These are phyloP conservation scores for Stenogyne calaminthoides DNA, from an alignment of 305 asterid species.

Conservation along the genomic window DNA sequence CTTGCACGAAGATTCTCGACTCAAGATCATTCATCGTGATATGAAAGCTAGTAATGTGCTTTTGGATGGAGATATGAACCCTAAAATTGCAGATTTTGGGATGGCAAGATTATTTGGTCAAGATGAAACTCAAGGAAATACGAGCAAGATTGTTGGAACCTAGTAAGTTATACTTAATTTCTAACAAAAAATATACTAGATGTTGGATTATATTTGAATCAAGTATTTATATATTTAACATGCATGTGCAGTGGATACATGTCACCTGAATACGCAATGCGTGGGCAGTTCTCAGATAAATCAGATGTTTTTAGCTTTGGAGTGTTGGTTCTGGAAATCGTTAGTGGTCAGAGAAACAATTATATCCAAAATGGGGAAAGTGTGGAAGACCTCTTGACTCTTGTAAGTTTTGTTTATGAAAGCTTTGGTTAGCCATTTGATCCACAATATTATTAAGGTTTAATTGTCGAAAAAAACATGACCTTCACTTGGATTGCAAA, in stretches of 20 bases:
- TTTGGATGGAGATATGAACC: slow-evolving; percentile 43
- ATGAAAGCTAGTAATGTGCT: slow-evolving; percentile 49
- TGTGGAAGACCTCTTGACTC: slow-evolving; percentile 37
- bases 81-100: slow-evolving; percentile 51
- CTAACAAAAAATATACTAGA: background rate
- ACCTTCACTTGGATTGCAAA: too few species aligned
- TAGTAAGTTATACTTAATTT: slow-evolving; percentile 31
- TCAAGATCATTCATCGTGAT: slow-evolving; percentile 46
- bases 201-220: background rate
- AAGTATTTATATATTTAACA: background rate
- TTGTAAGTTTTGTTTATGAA: slow-evolving; percentile 30
- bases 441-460: background rate
- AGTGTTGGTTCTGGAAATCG: slow-evolving; percentile 42
- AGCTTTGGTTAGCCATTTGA: background rate
- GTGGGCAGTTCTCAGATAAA: slow-evolving; percentile 39
- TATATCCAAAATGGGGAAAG: slow-evolving; percentile 11
- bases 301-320: slow-evolving; percentile 50
- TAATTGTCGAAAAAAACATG: too few species aligned
- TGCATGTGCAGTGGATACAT: slow-evolving; percentile 43
- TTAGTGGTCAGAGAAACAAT: slow-evolving; percentile 34
- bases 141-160: slow-evolving; percentile 44
- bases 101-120: slow-evolving; percentile 43
- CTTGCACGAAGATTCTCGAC: slow-evolving; percentile 51
- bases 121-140: slow-evolving; percentile 41
- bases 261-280: slow-evolving; percentile 50